Evolutionary conservation across 208 protist species (phyloP).

Genomic region (Leishmania tropica): DNA sequence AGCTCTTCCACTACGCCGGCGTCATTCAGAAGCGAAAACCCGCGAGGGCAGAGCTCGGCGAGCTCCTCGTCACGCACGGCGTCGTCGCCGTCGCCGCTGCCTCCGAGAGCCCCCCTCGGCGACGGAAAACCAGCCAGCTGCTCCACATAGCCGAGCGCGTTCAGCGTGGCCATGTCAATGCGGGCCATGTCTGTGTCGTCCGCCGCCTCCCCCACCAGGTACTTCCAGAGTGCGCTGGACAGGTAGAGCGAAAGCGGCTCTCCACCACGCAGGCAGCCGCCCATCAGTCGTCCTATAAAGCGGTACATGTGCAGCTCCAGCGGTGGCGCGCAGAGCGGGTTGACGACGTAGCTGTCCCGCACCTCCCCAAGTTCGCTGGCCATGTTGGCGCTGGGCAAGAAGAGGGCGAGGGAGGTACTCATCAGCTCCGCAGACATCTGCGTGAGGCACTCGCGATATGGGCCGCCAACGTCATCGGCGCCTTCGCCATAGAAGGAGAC

Average conservation of each 20-base stretch:
- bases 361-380: slow-evolving; percentile 61
- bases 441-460: slow-evolving; percentile 91
- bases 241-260: slow-evolving; percentile 93
- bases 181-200: slow-evolving; percentile 59
- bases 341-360: slow-evolving; percentile 85
- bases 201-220: slow-evolving; percentile 69
- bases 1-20: slow-evolving; percentile 54
- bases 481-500: slow-evolving; percentile 90
- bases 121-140: slow-evolving; percentile 9
- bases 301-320: slow-evolving; percentile 79
- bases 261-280: slow-evolving; percentile 91
- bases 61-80: slow-evolving; percentile 43
- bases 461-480: slow-evolving; percentile 93
- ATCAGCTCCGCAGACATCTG: slow-evolving; percentile 92
- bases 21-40: slow-evolving; percentile 68
- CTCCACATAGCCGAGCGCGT: slow-evolving; percentile 69
- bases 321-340: slow-evolving; percentile 44
- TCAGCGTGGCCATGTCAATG: slow-evolving; percentile 51
- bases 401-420: slow-evolving; percentile 77
- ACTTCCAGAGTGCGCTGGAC: slow-evolving; percentile 91
- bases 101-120: background rate
- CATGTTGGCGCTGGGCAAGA: slow-evolving; percentile 88
- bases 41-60: slow-evolving; percentile 57
- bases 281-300: slow-evolving; percentile 95
- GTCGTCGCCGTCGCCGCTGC: slow-evolving; percentile 11